These are phyloP conservation scores for Capsella bursapastoris DNA, from an alignment of 345 rosid genomes.

Conservation along the genomic window DNA sequence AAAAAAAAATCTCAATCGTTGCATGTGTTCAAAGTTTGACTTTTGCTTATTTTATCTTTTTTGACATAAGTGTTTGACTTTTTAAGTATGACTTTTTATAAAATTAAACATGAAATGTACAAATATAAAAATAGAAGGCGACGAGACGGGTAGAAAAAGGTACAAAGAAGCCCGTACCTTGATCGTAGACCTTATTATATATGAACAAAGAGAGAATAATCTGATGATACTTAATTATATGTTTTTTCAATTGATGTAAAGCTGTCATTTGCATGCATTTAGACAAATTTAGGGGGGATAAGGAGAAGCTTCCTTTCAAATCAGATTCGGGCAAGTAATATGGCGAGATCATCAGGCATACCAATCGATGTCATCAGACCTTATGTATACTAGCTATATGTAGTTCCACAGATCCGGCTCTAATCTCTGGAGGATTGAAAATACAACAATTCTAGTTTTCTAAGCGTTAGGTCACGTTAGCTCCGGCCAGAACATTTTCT, in stretches of 20 bases:
- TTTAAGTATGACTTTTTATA: conserved; percentile 2
- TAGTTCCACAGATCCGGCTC: not conserved
- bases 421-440: not conserved
- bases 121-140: conserved; percentile 9
- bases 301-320: conserved; percentile 38
- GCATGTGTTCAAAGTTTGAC: conserved; percentile 25
- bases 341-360: not conserved
- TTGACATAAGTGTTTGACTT: conserved; percentile 15
- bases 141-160: conserved; percentile 1
- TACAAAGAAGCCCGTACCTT: conserved; percentile 34
- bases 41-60: conserved; percentile 11
- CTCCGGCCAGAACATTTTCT: not conserved
- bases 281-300: conserved; percentile 12
- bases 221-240: not conserved
- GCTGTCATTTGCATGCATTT: conserved; percentile 46
- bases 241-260: conserved; percentile 5
- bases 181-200: conserved; percentile 33
- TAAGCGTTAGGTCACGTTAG: not conserved
- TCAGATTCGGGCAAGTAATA: not conserved
- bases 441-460: not conserved
- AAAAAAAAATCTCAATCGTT: no score
- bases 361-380: not conserved
- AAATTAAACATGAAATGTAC: conserved; percentile 22
- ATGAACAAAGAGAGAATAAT: conserved; percentile 20
- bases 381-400: not conserved